Percentiles rank a stretch among this genome's conserved stretches.
These are phyloP conservation scores for Botryobasidium botryosum DNA, from an alignment of 768 basidiomycete species.

Conservation along the genomic window DNA sequence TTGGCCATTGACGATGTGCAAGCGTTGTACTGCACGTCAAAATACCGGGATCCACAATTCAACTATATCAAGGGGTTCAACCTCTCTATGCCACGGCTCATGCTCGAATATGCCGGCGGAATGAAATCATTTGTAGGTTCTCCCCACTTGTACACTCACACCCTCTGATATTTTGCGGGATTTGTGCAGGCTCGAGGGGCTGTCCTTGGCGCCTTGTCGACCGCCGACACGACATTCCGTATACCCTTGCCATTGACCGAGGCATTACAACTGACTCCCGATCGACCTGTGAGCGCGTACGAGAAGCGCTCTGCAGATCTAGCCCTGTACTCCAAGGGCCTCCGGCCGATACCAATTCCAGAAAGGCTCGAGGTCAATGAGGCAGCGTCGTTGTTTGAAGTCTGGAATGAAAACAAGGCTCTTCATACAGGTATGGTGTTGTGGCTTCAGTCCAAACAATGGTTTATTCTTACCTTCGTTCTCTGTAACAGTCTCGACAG, in stretches of 20 bases:
- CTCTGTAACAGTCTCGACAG: conserved; percentile 25
- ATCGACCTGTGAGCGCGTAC: conserved; percentile 35
- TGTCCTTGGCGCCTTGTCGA: conserved; percentile 51
- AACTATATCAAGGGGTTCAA: conserved; percentile 53
- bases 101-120: conserved; percentile 69
- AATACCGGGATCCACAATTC: conserved; percentile 62
- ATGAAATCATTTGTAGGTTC: conserved; percentile 43
- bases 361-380: conserved; percentile 44
- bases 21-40: conserved; percentile 45
- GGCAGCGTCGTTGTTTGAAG: conserved; percentile 55
- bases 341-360: conserved; percentile 35
- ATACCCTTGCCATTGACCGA: conserved; percentile 47
- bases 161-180: neutral
- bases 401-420: conserved; percentile 51
- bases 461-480: neutral
- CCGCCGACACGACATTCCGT: conserved; percentile 39
- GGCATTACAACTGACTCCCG: conserved; percentile 33
- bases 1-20: conserved; percentile 84
- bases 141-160: neutral
- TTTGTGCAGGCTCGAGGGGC: conserved; percentile 43
- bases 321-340: conserved; percentile 35
- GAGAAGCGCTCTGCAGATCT: conserved; percentile 34
- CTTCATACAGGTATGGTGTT: conserved; percentile 31
- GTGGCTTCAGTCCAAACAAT: neutral
- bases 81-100: conserved; percentile 55